phyloP scores from a whole-genome alignment of 768 basidiomycete species.

The Arthromyces matolae region DNA sequence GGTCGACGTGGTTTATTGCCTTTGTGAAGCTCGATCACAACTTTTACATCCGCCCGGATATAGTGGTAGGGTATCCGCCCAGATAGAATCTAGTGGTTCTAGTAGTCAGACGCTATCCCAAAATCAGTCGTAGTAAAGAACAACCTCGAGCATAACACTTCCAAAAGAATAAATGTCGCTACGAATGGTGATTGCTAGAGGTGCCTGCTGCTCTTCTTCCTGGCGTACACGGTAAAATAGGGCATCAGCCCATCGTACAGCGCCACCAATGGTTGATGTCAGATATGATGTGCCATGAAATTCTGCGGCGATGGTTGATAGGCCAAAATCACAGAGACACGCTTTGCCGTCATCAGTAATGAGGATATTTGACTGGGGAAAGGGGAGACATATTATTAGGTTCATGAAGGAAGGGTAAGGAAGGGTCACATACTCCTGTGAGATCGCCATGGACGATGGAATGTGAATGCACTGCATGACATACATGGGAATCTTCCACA shows the following conservation, averaged over 20 bases:
- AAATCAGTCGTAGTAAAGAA: not conserved
- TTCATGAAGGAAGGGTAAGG: not conserved
- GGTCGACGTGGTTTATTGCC: slow-evolving; percentile 40
- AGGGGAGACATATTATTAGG: slow-evolving; percentile 7
- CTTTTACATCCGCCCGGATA: slow-evolving; percentile 33
- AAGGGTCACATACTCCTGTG: slow-evolving; percentile 33
- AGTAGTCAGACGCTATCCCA: not conserved
- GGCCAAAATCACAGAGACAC: slow-evolving; percentile 43
- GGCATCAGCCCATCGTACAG: slow-evolving; percentile 46
- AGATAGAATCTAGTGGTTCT: slow-evolving; percentile 29
- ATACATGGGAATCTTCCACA: not conserved
- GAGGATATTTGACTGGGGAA: slow-evolving; percentile 41
- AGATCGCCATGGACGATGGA: slow-evolving; percentile 42
- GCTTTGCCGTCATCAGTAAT: slow-evolving; percentile 38
- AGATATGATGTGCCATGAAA: slow-evolving; percentile 27
- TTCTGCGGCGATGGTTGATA: slow-evolving; percentile 37
- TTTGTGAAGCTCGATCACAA: slow-evolving; percentile 38
- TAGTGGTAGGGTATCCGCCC: slow-evolving; percentile 42
- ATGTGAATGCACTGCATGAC: slow-evolving; percentile 31
- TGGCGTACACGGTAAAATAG: slow-evolving; percentile 31
- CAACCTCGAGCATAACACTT: slow-evolving; percentile 42
- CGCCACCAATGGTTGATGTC: slow-evolving; percentile 39
- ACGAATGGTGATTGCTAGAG: slow-evolving; percentile 22
- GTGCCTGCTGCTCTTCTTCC: slow-evolving; percentile 22
- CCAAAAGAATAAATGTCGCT: slow-evolving; percentile 48